These are phyloP conservation scores for Leccinellum luteum DNA, from an alignment of 768 basidiomycete species.

Conservation along the genomic window DNA sequence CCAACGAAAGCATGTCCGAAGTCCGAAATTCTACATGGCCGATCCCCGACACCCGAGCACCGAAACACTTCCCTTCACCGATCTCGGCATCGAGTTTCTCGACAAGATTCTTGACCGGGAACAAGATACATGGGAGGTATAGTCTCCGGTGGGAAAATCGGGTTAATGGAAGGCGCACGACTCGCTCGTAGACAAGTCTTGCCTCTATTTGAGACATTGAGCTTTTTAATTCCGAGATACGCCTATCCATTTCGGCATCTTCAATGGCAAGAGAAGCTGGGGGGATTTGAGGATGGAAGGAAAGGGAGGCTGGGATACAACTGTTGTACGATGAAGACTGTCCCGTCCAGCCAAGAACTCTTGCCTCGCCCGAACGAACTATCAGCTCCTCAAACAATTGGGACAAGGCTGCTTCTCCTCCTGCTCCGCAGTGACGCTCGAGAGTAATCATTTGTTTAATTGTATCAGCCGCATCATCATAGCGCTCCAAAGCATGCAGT, in stretches of 20 bases:
- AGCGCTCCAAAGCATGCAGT: not conserved
- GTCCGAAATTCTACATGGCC: not conserved
- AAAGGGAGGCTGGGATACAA: slow-evolving; percentile 6
- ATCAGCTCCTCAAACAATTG: not conserved
- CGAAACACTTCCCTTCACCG: no score
- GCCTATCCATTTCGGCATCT: not conserved
- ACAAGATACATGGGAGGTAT: no score
- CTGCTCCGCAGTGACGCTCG: not conserved
- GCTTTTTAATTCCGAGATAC: not conserved
- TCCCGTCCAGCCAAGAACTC: slow-evolving; percentile 2
- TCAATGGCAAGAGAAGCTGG: not conserved
- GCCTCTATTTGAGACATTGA: no score
- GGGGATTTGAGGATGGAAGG: not conserved
- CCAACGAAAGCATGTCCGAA: not conserved
- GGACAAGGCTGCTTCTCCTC: not conserved
- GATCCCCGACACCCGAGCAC: no score
- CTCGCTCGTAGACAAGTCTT: no score
- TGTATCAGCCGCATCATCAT: not conserved
- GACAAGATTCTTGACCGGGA: no score
- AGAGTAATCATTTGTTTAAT: not conserved
- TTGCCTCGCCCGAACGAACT: not conserved
- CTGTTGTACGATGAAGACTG: slow-evolving; percentile 13
- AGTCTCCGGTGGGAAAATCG: no score
- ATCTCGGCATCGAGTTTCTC: no score
- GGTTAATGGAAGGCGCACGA: no score